Percentiles rank a stretch among this genome's conserved stretches.
Conservation (phyloP, 192 early-diverging fungal genomes). For the Dispira parvispora region DNA sequence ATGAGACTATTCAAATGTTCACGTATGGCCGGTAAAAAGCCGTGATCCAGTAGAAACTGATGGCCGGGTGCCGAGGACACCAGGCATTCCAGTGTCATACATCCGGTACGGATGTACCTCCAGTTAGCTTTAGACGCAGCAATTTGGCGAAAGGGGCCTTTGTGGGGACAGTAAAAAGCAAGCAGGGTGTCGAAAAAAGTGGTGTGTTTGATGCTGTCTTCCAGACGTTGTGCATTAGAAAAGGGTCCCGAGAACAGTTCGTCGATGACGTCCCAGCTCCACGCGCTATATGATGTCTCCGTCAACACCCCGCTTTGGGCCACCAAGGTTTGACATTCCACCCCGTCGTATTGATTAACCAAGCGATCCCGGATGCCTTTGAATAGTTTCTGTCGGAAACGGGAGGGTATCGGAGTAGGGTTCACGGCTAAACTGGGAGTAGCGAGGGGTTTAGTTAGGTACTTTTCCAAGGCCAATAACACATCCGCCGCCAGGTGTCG, state of each 20-base stretch:
- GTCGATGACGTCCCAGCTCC: slow-evolving; percentile 8
- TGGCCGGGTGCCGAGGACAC: neutral
- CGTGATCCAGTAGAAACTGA: neutral
- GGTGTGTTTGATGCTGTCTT: neutral
- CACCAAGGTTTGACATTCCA: neutral
- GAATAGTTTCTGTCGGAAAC: neutral
- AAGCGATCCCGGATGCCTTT: neutral
- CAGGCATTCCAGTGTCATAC: neutral
- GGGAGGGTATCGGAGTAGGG: neutral
- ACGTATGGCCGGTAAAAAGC: neutral
- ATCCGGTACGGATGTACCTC: neutral
- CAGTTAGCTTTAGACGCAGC: neutral
- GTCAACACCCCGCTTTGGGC: slow-evolving; percentile 3
- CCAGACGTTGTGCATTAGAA: neutral
- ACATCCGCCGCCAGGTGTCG: slow-evolving; percentile 5
- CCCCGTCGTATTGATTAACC: neutral
- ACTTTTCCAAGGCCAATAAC: neutral
- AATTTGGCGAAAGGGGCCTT: neutral
- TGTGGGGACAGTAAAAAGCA: neutral
- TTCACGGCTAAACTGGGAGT: neutral
- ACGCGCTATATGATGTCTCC: neutral
- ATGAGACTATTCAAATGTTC: neutral
- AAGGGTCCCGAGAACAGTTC: slow-evolving; percentile 5
- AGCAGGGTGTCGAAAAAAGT: neutral
- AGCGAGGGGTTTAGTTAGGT: neutral